Evolutionary conservation across 106 monocot species (phyloP), one percentile per base, ranked within the genome.

Genomic region (Ottelia alismoides): DNA sequence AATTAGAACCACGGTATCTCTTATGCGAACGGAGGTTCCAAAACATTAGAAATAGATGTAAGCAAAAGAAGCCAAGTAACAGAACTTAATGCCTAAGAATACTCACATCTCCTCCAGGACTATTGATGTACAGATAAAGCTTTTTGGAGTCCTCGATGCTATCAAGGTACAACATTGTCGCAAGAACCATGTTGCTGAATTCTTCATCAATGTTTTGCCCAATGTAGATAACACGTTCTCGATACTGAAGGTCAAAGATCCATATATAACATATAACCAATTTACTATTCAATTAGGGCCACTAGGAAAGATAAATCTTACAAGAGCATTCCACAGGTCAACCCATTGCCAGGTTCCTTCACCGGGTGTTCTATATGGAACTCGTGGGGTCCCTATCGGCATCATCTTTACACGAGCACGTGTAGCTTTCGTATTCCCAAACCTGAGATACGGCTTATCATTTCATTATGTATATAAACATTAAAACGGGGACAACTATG

Each of bases 341-440:
- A 90, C 74, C 80, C 79, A 90, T 32, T 84, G 80, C 72, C 80
- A 84, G n/a, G n/a, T n/a, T n/a, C n/a, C n/a, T n/a, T n/a, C n/a
- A n/a, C n/a, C n/a, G n/a, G n/a, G n/a, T n/a, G 83, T 81, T 60
- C 70, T 65, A 51, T 66, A 90, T 49, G 80, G 77, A 26, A 90
- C 90, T 55, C 84, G 71, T 21, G 90, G 90, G 22, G 74, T 73
- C 27, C 84, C 89, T 56, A 83, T 71, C 27, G 84, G 77, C 89
- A 90, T 90, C 83, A 80, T 80, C 56, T 32, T 69, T 50, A 84
- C 63, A 40, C 69, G 59, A 55, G 63, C 69, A 45, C 65, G 47
- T 49, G 60, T 56, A 12, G 69, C 58, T 45, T 50, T 80, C 48
- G 35, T 70, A 35, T 67, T 74, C 49, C 65, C 28, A 17, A 31